phyloP scores from a whole-genome alignment of 2,329 filamentous ascomycete species.

The Amauroascus niger region DNA sequence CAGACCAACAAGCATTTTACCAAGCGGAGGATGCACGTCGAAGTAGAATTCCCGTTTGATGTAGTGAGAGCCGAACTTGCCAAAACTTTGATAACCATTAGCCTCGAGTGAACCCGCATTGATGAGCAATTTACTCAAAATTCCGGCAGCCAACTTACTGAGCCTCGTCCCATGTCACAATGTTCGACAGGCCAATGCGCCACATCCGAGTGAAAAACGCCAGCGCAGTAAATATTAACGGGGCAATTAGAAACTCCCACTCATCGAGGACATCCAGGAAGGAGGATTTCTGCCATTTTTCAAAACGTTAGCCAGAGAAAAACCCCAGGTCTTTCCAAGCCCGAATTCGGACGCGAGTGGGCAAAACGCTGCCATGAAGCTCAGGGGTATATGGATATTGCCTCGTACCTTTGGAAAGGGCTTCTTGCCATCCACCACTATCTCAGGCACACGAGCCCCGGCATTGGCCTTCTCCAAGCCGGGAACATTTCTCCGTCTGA shows the following conservation, averaged over 20 bases:
- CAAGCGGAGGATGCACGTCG: constrained; percentile 87
- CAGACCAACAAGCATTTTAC: constrained; percentile 95
- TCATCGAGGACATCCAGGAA: constrained; percentile 41
- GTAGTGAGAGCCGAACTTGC: constrained; percentile 96
- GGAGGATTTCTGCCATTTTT: constrained; percentile 6
- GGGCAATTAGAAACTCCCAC: constrained; percentile 54
- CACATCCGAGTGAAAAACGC: constrained; percentile 59
- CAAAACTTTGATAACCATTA: constrained; percentile 30
- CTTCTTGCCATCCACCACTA: constrained; percentile 28
- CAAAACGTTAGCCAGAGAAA: background rate
- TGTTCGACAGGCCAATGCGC: constrained; percentile 58
- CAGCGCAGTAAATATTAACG: constrained; percentile 52
- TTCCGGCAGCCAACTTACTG: constrained; percentile 45
- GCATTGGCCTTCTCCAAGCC: constrained; percentile 25
- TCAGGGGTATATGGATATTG: too few relatives aligned
- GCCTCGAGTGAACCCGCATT: background rate
- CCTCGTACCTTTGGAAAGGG: constrained; percentile 27
- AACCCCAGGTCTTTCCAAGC: too few relatives aligned
- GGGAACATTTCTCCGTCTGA: constrained; percentile 37
- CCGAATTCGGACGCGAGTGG: background rate
- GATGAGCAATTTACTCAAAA: background rate
- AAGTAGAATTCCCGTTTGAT: constrained; percentile 99
- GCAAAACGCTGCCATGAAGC: background rate
- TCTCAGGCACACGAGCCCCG: constrained; percentile 12
- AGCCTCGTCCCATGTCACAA: constrained; percentile 68